A percentile compares a stretch with the other conserved stretches of the same genome.
These are phyloP conservation scores for Bremia lactucae DNA, from an alignment of 352 stramenopile species.

Conservation along the genomic window DNA sequence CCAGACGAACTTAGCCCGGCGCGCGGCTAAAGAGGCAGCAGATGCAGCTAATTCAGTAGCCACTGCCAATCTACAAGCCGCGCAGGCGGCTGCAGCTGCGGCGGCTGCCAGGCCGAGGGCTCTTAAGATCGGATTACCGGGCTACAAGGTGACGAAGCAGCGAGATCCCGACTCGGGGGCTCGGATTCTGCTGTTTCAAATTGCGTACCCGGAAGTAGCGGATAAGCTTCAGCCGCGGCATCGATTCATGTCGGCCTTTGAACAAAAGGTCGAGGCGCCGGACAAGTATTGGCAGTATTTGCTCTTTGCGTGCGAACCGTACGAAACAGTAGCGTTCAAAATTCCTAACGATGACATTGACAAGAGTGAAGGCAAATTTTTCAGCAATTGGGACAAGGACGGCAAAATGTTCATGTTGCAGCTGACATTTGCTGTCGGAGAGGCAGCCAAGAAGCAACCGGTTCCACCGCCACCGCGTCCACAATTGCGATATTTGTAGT, in stretches of 20 bases:
- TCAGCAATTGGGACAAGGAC: slow-evolving; percentile 96
- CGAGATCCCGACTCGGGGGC: slow-evolving; percentile 74
- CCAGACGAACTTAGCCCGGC: slow-evolving; percentile 92
- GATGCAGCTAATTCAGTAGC: slow-evolving; percentile 43
- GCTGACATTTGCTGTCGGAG: slow-evolving; percentile 42
- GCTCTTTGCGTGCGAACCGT: slow-evolving; percentile 97
- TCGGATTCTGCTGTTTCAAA: slow-evolving; percentile 87
- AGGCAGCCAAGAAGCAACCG: slow-evolving; percentile 24
- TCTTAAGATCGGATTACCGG: slow-evolving; percentile 93
- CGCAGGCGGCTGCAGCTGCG: slow-evolving; percentile 28
- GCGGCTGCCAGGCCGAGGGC: slow-evolving; percentile 43
- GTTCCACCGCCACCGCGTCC: slow-evolving; percentile 48
- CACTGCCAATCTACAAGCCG: slow-evolving; percentile 25
- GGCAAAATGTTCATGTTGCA: slow-evolving; percentile 94
- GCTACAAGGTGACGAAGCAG: slow-evolving; percentile 97
- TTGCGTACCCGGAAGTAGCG: slow-evolving; percentile 95
- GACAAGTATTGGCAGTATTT: slow-evolving; percentile 95
- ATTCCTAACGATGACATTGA: slow-evolving; percentile 95
- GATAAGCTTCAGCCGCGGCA: slow-evolving; percentile 90
- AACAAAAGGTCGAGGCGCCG: slow-evolving; percentile 95
- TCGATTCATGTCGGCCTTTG: slow-evolving; percentile 99
- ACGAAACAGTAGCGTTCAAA: slow-evolving; percentile 99
- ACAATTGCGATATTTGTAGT: slow-evolving; percentile 30
- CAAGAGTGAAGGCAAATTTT: slow-evolving; percentile 91
- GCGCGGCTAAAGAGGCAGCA: slow-evolving; percentile 78